Evolutionary conservation across 2,329 filamentous ascomycete genomes (phyloP), one percentile per base, ranked within the genome.

Genomic region (Aspergillus aculeatinus): DNA sequence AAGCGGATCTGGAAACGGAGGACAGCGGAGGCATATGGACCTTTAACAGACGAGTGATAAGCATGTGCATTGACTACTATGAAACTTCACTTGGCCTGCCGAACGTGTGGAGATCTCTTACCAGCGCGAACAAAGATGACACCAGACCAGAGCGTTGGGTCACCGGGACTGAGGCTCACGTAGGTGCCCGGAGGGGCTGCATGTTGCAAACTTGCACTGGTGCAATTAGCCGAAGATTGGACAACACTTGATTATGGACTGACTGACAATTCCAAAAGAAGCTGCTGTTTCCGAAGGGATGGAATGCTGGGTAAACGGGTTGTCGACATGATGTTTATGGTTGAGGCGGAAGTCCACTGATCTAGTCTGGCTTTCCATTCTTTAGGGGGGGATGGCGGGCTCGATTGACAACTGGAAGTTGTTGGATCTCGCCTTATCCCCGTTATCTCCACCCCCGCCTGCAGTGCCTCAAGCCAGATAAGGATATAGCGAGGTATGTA

Each of bases 1-100:
- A 98, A 98, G 25, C 88, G 89, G 65, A 98, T 89, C 67, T 95
- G 89, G 77, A 98, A 96, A 69, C 93, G 90, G 63, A 98, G 84
- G 68, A 97, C 85, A 51, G 92, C 91, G 60, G 90, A 88, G 21
- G 91, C 85, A 78, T 97, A 99, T 19, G 95, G 94, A 49, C 94
- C 94, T 96, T 42, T 7, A 23, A 19, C 42, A 14, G 31, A 21
- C 7, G 21, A 44, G 29, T 27, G 62, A 53, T 51, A 50, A 5
- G 27, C 48, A 16, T 47, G n/a, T 27, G 10, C 33, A 11, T 39
- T 27, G 27, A 14, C 14, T 31, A 25, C 29, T 42, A 44, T 48
- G 21, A n/a, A 33, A 6, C 11, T 48, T 16, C 4, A 12, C 1
- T 9, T 49, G 4, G 5, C 4, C 14, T 27, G 27, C 47, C 33